Evolutionary conservation across 305 asterid genomes (phyloP).

Genomic region (Petunia hybrid): DNA sequence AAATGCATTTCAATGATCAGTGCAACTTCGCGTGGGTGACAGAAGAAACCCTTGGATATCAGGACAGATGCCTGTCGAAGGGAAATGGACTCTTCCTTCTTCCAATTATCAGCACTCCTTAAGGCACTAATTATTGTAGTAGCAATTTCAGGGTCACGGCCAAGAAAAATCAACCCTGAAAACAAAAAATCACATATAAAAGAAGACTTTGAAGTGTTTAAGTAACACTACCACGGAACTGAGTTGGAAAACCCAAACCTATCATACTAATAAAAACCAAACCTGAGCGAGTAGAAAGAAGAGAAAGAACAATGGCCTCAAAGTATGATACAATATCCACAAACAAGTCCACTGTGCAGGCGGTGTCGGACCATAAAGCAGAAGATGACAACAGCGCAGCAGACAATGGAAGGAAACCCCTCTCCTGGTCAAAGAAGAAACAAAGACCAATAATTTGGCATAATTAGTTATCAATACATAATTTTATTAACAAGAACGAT

Average conservation of each 20-base stretch:
- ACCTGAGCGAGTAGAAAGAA: slow-evolving; percentile 92
- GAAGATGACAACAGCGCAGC: slow-evolving; percentile 92
- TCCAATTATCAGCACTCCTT: slow-evolving; percentile 66
- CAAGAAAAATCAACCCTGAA: slow-evolving; percentile 86
- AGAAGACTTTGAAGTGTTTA: slow-evolving; percentile 28
- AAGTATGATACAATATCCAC: slow-evolving; percentile 71
- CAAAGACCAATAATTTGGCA: not conserved
- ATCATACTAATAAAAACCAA: slow-evolving; percentile 17
- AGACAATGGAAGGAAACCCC: slow-evolving; percentile 95
- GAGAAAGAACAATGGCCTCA: slow-evolving; percentile 76
- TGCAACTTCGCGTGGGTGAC: slow-evolving; percentile 77
- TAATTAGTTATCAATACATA: slow-evolving; percentile 16
- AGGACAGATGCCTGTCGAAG: slow-evolving; percentile 82
- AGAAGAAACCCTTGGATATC: slow-evolving; percentile 82
- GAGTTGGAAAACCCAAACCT: slow-evolving; percentile 10
- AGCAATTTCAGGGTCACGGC: slow-evolving; percentile 75
- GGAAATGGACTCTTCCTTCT: slow-evolving; percentile 64
- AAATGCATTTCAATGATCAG: slow-evolving; percentile 77
- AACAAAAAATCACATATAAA: slow-evolving; percentile 32
- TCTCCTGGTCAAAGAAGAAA: slow-evolving; percentile 70
- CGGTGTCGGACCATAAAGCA: slow-evolving; percentile 66
- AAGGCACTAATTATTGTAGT: slow-evolving; percentile 69
- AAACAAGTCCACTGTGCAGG: slow-evolving; percentile 63
- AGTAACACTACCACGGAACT: slow-evolving; percentile 25
- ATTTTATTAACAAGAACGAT: not conserved